Evolutionary conservation across 1,284 basidiomycete genomes (phyloP).

Genomic region (Ceratorhiza oryzae-sativae): DNA sequence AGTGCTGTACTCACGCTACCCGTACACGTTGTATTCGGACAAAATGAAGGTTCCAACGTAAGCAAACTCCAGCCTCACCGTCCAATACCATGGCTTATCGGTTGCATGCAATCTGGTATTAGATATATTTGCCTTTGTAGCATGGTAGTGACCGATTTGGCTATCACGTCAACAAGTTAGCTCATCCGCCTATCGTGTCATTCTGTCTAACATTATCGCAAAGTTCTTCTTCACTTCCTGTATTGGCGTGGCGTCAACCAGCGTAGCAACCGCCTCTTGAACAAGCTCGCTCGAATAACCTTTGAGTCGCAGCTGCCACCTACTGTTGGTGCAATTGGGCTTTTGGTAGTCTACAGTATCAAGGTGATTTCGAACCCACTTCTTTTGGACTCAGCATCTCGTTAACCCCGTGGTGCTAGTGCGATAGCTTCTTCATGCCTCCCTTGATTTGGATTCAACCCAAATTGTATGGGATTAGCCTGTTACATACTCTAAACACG

Average conservation of each 20-base stretch:
- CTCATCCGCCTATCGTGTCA: neutral
- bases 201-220: neutral
- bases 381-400: neutral
- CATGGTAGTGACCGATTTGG: neutral
- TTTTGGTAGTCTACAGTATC: slow-evolving; percentile 14
- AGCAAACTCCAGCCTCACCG: too few relatives aligned
- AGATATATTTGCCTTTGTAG: slow-evolving; percentile 18
- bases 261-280: slow-evolving; percentile 2
- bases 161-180: slow-evolving; percentile 4
- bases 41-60: slow-evolving; percentile 12
- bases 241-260: neutral
- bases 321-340: slow-evolving; percentile 13
- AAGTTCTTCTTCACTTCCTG: neutral
- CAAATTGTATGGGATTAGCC: slow-evolving; percentile 30
- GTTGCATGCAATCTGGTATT: neutral
- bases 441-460: slow-evolving; percentile 23
- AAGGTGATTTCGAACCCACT: neutral
- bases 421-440: slow-evolving; percentile 13
- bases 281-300: slow-evolving; percentile 2
- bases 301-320: slow-evolving; percentile 30
- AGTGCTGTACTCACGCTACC: neutral
- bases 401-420: neutral
- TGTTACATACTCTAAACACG: slow-evolving; percentile 26
- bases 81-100: neutral
- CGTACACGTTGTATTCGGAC: neutral